phyloP scores from a whole-genome alignment of 176 grass and related monocot genomes.

The Juncus effusus region DNA sequence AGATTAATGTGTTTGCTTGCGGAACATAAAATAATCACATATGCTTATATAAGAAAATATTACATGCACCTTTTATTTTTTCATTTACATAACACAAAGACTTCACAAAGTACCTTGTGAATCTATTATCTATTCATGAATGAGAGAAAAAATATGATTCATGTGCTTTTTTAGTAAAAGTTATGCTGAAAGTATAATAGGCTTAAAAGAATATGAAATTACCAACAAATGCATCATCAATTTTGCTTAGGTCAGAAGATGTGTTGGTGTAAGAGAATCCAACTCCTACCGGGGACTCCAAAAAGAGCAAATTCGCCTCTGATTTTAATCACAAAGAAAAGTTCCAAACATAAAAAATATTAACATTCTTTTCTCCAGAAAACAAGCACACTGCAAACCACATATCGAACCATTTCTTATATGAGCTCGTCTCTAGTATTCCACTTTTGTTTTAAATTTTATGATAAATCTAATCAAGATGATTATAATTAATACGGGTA shows the following conservation, averaged over 20 bases:
- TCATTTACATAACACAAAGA: background rate
- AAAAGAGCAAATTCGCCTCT: slow-evolving; percentile 83
- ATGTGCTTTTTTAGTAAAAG: background rate
- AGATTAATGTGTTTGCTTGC: too few relatives aligned
- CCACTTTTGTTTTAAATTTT: too few relatives aligned
- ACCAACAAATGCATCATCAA: slow-evolving; percentile 68
- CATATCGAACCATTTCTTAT: too few relatives aligned
- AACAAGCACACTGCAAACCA: too few relatives aligned
- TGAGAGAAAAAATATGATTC: background rate
- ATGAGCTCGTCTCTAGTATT: too few relatives aligned
- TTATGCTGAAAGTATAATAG: background rate
- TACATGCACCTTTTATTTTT: too few relatives aligned
- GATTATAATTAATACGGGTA: too few relatives aligned
- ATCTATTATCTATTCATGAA: background rate
- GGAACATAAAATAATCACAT: too few relatives aligned
- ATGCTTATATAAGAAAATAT: too few relatives aligned
- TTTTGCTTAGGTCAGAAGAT: slow-evolving; percentile 47
- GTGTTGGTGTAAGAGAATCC: slow-evolving; percentile 90
- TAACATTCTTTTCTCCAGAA: too few relatives aligned
- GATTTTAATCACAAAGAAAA: slow-evolving; percentile 2
- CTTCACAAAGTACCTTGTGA: background rate
- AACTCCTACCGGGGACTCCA: slow-evolving; percentile 72
- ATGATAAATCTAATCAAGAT: too few relatives aligned
- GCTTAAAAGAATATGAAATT: slow-evolving; percentile 10
- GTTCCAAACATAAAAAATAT: background rate